Percentiles rank a stretch among this genome's conserved stretches.
Conservation (phyloP, 805 yeast species). For the Blastobotrys attinorum region DNA sequence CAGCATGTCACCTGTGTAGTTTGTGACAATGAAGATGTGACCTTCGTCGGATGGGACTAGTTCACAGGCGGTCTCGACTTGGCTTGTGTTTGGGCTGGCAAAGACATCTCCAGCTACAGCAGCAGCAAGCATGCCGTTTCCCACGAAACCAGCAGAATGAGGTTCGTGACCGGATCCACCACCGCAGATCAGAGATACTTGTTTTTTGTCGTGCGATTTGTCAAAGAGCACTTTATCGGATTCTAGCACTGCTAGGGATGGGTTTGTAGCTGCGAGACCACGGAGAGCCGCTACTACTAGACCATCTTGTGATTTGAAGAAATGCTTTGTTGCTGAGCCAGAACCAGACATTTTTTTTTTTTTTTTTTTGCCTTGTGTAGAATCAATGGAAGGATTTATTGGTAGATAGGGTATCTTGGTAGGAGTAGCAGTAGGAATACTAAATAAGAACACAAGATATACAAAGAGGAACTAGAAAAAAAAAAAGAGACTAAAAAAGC, state of each 20-base stretch:
- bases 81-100: slow-evolving; percentile 87
- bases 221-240: slow-evolving; percentile 35
- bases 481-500: no score
- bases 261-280: slow-evolving; percentile 35
- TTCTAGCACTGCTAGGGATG: slow-evolving; percentile 31
- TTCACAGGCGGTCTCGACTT: slow-evolving; percentile 60
- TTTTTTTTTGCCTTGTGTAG: no score
- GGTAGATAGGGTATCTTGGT: no score
- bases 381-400: no score
- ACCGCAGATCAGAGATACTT: slow-evolving; percentile 73
- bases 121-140: slow-evolving; percentile 71
- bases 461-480: no score
- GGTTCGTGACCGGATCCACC: slow-evolving; percentile 98
- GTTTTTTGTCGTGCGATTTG: slow-evolving; percentile 28
- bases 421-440: no score
- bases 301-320: slow-evolving; percentile 31
- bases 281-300: slow-evolving; percentile 34
- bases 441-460: no score
- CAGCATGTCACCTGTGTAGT: slow-evolving; percentile 87
- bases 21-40: slow-evolving; percentile 70
- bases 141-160: slow-evolving; percentile 82
- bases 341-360: not conserved
- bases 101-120: slow-evolving; percentile 85
- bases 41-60: slow-evolving; percentile 51
- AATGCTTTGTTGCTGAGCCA: slow-evolving; percentile 33